These are phyloP conservation scores for Martensiomyces pterosporus DNA, from an alignment of 192 early-diverging fungal species.

Conservation along the genomic window DNA sequence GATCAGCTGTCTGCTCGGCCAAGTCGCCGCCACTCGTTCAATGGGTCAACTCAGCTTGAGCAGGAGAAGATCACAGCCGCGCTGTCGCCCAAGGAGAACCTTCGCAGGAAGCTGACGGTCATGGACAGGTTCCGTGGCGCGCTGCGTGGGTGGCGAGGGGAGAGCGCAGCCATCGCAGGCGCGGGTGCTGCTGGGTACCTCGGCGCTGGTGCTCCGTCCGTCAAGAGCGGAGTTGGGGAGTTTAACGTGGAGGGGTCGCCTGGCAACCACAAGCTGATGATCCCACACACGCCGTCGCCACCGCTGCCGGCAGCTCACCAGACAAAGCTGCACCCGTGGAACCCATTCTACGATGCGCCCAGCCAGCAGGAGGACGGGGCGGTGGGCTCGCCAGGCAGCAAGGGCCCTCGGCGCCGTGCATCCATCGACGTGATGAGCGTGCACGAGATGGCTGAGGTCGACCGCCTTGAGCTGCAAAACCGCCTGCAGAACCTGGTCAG, in stretches of 20 bases:
- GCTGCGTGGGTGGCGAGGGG: too few species aligned
- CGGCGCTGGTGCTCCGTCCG: too few species aligned
- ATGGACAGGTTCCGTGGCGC: slow-evolving; percentile 28
- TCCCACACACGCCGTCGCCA: too few species aligned
- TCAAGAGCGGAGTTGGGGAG: too few species aligned
- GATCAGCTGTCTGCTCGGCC: slow-evolving; percentile 23
- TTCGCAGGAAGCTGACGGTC: slow-evolving; percentile 37
- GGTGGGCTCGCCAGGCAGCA: too few species aligned
- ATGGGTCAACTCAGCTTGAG: slow-evolving; percentile 44
- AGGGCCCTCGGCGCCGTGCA: slow-evolving; percentile 19
- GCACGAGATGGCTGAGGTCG: slow-evolving; percentile 44
- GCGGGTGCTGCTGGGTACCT: too few species aligned
- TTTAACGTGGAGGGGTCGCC: too few species aligned
- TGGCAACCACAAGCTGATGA: too few species aligned
- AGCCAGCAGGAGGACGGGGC: too few species aligned
- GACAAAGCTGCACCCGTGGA: not conserved
- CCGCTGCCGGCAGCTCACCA: too few species aligned
- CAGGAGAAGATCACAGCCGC: slow-evolving; percentile 30
- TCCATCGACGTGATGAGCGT: slow-evolving; percentile 44
- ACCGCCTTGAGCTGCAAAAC: slow-evolving; percentile 32
- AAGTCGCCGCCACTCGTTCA: slow-evolving; percentile 40
- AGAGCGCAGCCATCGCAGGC: too few species aligned
- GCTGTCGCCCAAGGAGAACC: slow-evolving; percentile 35
- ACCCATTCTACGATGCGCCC: too few species aligned
- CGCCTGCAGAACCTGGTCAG: slow-evolving; percentile 35